phyloP scores from a whole-genome alignment of 2,329 filamentous ascomycete species.

The Shiraia sp. region DNA sequence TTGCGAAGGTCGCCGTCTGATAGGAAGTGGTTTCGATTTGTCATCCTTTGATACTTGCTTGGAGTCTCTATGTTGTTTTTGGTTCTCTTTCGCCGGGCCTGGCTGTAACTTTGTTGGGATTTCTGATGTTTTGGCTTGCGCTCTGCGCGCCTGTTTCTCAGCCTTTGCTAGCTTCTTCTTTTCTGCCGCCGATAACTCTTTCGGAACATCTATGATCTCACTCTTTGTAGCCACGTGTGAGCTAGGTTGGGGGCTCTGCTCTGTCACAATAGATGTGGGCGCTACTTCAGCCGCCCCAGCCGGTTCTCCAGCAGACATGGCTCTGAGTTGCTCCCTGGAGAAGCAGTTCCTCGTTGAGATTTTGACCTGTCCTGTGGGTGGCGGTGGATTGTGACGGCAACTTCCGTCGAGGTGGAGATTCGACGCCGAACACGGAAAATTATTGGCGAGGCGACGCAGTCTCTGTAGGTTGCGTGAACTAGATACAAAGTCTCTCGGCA shows the following conservation, averaged over 20 bases:
- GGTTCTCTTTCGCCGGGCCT: conserved; percentile 30
- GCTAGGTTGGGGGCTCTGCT: conserved; percentile 11
- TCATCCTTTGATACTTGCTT: conserved; percentile 40
- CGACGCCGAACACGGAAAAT: too few species aligned
- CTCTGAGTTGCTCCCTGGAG: background rate
- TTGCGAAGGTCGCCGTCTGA: conserved; percentile 37
- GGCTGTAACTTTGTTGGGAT: conserved; percentile 42
- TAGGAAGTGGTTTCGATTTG: conserved; percentile 35
- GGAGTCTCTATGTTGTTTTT: conserved; percentile 42
- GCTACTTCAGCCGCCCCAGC: conserved; percentile 14
- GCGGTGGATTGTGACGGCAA: too few species aligned
- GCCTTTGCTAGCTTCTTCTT: conserved; percentile 88
- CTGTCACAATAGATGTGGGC: conserved; percentile 12
- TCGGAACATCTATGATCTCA: conserved; percentile 32
- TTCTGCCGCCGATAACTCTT: conserved; percentile 73
- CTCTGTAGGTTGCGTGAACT: too few species aligned
- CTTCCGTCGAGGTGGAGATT: too few species aligned
- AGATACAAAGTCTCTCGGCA: background rate
- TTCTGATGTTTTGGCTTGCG: conserved; percentile 62
- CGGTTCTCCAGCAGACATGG: conserved; percentile 32
- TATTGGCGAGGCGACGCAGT: too few species aligned
- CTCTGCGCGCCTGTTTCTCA: conserved; percentile 85
- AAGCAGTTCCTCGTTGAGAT: background rate
- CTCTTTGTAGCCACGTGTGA: conserved; percentile 20
- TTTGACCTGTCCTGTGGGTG: too few species aligned